Conservation (phyloP, 2,329 filamentous ascomycete genomes). For the Botrytis hyacinthi region DNA sequence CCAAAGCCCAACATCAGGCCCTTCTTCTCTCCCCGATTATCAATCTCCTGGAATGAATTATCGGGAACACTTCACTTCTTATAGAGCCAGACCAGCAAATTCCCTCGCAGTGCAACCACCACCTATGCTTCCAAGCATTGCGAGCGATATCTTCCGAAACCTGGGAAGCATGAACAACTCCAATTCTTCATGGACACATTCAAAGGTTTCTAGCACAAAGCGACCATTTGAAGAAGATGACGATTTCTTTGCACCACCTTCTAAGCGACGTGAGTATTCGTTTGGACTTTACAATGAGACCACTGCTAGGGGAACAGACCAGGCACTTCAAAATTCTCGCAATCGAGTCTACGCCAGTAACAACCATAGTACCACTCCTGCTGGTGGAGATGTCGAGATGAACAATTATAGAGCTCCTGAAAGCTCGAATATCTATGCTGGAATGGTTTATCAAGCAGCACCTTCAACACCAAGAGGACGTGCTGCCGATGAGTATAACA, state of each 20-base stretch:
- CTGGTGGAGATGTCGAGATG: not conserved
- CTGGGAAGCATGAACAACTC: not conserved
- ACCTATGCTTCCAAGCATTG: not conserved
- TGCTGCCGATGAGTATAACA: not conserved
- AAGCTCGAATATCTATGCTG: not conserved
- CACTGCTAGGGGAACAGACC: not conserved
- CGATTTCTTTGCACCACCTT: not conserved
- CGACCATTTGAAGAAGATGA: not conserved
- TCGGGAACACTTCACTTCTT: not conserved
- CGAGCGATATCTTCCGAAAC: too few relatives aligned
- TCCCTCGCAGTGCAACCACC: not conserved
- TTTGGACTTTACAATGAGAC: not conserved
- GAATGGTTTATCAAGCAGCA: not conserved
- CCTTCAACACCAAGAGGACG: not conserved
- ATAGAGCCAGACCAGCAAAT: accelerated
- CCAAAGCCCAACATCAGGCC: not conserved
- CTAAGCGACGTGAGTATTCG: not conserved
- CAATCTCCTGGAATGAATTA: not conserved
- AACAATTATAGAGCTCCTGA: not conserved
- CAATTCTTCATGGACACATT: not conserved
- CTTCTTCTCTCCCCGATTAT: not conserved
- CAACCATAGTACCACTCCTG: not conserved
- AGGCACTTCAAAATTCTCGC: not conserved
- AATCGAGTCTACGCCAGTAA: not conserved
- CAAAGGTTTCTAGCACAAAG: not conserved